phyloP scores from a whole-genome alignment of 1,284 basidiomycete species.

The Irpex sp. region DNA sequence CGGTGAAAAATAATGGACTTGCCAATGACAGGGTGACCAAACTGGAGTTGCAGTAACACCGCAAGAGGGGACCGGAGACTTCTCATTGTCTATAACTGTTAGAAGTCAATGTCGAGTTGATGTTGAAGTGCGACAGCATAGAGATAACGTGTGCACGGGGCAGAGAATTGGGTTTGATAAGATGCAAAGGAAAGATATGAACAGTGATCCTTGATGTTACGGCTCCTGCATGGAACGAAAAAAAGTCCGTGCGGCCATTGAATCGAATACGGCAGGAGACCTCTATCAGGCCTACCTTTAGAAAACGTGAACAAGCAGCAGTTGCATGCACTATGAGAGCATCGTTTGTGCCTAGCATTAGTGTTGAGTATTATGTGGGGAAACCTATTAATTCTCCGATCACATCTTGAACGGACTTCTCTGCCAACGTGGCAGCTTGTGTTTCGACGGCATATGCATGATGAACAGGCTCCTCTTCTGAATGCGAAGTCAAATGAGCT shows the following conservation, averaged over 20 bases:
- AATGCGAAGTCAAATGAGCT: not conserved
- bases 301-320: too few relatives aligned
- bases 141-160: not conserved
- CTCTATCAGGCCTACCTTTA: too few relatives aligned
- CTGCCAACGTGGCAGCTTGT: not conserved
- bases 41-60: too few relatives aligned
- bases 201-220: not conserved
- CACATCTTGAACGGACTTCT: not conserved
- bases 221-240: too few relatives aligned
- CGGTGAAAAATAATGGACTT: too few relatives aligned
- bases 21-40: too few relatives aligned
- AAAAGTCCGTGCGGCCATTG: too few relatives aligned
- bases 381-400: not conserved
- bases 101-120: not conserved
- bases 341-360: too few relatives aligned
- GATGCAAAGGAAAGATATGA: not conserved
- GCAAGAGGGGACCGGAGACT: too few relatives aligned
- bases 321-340: too few relatives aligned
- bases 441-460: not conserved
- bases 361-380: not conserved
- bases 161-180: not conserved
- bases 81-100: too few relatives aligned
- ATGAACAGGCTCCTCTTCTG: not conserved
- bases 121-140: not conserved
- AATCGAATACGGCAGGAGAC: too few relatives aligned